Base-by-base conservation (phyloP, 1,139 yeast species). In the Meyerozyma carpophila region DNA sequence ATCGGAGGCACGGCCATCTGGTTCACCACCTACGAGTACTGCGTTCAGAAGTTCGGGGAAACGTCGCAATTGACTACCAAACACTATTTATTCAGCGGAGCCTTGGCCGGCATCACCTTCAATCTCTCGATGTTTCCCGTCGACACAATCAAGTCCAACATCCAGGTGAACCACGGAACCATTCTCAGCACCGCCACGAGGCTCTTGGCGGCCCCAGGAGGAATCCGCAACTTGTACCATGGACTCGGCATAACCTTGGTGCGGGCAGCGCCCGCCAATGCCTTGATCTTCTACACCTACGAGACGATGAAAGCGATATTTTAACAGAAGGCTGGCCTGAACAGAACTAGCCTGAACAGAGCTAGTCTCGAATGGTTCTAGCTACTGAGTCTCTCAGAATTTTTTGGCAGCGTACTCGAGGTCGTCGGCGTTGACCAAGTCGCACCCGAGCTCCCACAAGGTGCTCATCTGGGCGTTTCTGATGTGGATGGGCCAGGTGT, bases 1-100 rank as follows among this genome's bases (percentile, higher is more conserved):
- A 76, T 88, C 32, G 83, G 90, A 24, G 98, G 98, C 6, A 87
- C 96, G 1, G 88, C 95, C 4, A 82, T 93, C 3, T 91, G 97
- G 97, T 91, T 91, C 65, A 94, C 96, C 0, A 79, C 93, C 29
- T 89, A 89, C 59, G 96, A 89, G 58, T 66, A 73, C 41, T 65
- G 79, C 36, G 68, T 74, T 36, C 62, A 62, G 5, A 52, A 61
- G 26, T 68, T 83, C 42, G 26, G 16, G n/a, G 47, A 53, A 1
- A 36, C 41, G 20, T 50, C 57, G 43, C 50, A 55, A 2, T 66
- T 64, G 41, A 68, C 77, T 10, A 73, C 79, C 8, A 56, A 74
- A 47, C 86, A 85, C 53, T 62, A 83, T 25, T 66, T 91, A 55
- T 46, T 75, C 1, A 81, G 95, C 48, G 98, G 98, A 42, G 96